These are phyloP conservation scores for Porcisia deanei DNA, from an alignment of 208 protist genomes.

Conservation along the genomic window DNA sequence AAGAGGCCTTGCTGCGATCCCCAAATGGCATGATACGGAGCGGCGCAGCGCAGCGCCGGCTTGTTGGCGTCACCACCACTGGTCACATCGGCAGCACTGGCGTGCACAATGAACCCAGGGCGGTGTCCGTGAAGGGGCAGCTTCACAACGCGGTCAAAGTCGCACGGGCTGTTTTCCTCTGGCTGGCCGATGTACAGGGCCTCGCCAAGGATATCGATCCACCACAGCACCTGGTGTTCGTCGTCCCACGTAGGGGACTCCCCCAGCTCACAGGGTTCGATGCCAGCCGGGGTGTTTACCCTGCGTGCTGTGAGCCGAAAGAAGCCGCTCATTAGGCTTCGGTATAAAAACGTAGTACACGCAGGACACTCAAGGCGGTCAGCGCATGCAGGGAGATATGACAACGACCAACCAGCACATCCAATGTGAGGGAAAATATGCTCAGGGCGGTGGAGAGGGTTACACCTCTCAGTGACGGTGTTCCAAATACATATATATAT, in stretches of 20 bases:
- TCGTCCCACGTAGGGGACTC: conserved; percentile 38
- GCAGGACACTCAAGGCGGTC: neutral
- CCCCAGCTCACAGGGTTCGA: conserved; percentile 8
- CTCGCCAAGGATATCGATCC: conserved; percentile 31
- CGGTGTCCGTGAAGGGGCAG: conserved; percentile 22
- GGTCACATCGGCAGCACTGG: neutral
- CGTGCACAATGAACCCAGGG: conserved; percentile 29
- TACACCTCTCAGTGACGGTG: too few species aligned
- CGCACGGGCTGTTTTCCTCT: neutral
- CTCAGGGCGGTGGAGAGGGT: too few species aligned
- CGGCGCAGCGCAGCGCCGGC: neutral
- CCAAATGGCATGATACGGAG: conserved; percentile 25
- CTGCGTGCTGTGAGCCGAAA: conserved; percentile 33
- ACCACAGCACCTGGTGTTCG: conserved; percentile 28
- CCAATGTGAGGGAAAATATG: too few species aligned
- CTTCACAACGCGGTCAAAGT: conserved; percentile 32
- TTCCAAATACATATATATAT: too few species aligned
- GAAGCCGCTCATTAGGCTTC: conserved; percentile 18
- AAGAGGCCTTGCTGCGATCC: conserved; percentile 28
- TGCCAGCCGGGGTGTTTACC: conserved; percentile 16
- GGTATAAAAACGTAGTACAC: neutral
- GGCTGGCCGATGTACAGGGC: conserved; percentile 27
- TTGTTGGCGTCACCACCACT: neutral
- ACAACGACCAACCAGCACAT: neutral
- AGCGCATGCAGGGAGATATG: neutral